Conservation (phyloP, 768 basidiomycete genomes). For the Leucocoprinus leucothites region DNA sequence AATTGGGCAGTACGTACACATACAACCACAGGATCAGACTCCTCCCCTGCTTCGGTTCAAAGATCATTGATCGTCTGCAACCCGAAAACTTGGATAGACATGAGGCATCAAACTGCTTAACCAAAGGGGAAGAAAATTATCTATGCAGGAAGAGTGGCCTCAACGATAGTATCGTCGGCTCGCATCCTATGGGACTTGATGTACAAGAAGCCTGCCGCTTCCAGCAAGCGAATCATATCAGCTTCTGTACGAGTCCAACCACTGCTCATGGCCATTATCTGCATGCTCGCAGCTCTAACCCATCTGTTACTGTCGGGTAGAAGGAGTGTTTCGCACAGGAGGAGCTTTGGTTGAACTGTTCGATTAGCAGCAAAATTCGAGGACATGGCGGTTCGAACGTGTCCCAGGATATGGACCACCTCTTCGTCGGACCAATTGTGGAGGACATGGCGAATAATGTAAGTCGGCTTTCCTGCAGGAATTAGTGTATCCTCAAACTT, state of each 20-base stretch:
- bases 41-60: no score
- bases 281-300: constrained; percentile 2
- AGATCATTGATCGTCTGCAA: no score
- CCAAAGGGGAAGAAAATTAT: no score
- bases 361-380: background rate
- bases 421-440: constrained; percentile 6
- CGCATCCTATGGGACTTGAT: background rate
- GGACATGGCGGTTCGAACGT: constrained; percentile 3
- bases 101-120: no score
- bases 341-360: background rate
- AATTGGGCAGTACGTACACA: no score
- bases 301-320: background rate
- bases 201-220: background rate
- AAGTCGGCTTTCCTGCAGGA: constrained; percentile 3
- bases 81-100: no score
- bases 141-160: no score
- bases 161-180: constrained; percentile 2
- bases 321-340: constrained; percentile 2
- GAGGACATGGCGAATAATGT: constrained; percentile 7
- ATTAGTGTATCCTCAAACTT: background rate
- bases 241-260: constrained; percentile 3
- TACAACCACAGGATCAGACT: no score
- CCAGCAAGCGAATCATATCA: background rate
- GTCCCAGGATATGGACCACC: constrained; percentile 1
- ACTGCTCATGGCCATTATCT: background rate